Evolutionary conservation across 179 eudicot genomes (phyloP), one percentile per base, ranked within the genome.

Genomic region (Vitellaria paradoxa): DNA sequence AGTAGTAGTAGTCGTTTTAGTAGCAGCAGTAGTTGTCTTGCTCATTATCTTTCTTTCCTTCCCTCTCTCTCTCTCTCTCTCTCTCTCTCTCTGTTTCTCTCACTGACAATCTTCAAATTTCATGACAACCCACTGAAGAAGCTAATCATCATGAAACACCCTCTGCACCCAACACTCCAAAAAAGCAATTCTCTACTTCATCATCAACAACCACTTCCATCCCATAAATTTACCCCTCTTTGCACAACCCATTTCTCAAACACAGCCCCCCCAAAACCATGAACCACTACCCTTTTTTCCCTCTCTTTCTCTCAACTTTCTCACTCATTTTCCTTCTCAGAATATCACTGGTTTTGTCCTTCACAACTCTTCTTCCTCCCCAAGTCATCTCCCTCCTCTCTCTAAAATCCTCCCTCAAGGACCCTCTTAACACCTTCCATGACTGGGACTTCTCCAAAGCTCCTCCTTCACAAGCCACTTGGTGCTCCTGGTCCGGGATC

Each of bases 401-500:
- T 3, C 82, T 96, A 1, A 93, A 96, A 86, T 80, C 91, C 5
- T 88, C 96, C 12, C 86, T 96, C 37, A 78, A 75, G 1, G 95
- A 94, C 91, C 98, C 98, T 26, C 82, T 53, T 21, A 74, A 87
- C 55, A 68, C 89, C 52, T 85, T 96, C 56, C 79, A 80, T 53
- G 86, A 84, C 66, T 96, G 99, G 99, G 84, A 85, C 75, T 50
- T 12, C 24, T 55, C 84, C 0, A 68, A 45, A 2, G 4, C 52
- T 0, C 71, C 84, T 52, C 83, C 77, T 24, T 77, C 66, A 11
- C 76, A 76, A 57, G 88, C 91, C 68, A 71, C 77, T 66, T 86
- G 89, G 97, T 96, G 99, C 68, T 78, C 89, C 4, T 96, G 99
- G 99, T 84, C 93, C 46, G 98, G 99, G 3, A 73, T 96, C 76